Base-by-base conservation (phyloP, 495 filamentous ascomycete genomes). In the Penicillium desertorum region DNA sequence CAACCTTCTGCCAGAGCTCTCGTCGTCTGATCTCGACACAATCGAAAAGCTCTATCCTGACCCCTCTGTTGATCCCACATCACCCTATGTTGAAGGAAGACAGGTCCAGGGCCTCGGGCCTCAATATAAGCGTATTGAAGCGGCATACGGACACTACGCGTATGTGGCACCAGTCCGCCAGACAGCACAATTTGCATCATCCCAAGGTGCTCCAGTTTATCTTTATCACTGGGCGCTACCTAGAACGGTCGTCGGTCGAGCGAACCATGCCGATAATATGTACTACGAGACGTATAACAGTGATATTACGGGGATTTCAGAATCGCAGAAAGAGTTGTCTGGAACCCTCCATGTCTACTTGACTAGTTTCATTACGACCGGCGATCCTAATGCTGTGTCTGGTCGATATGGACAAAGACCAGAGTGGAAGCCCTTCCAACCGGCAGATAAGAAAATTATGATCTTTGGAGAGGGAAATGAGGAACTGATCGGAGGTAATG, bases 121-220 rank as follows among this genome's bases (percentile, higher is more conserved):
- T 4, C 83, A 88, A 62, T 87, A 78, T 62, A 77, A 76, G 39
- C 76, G 86, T 8, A 72, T 86, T 10, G 83, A 87, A 57, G 80
- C 83, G 27, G 82, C 81, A 0, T 88, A 88, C 54, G 79, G 73
- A 0, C 83, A 89, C 60, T 89, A 88, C 66, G 84, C 84, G 0
- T 88, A 88, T 52, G 81, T 86, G 39, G 84, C 82, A 30, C 85
- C 85, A 0, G 84, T 88, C 1, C 73, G 85, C 2, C 83, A 87
- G 59, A 83, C 84, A 3, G 83, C 81, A 4, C 69, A 80, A 29
- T 79, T 80, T 30, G 73, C 80, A 0, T 74, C 80, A 0, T 56
- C 61, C 0, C 63, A 72, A 29, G 70, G 69, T 0, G 53, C 62
- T 2, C 70, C 77, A 0, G 80, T 86, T 0, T 84, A 83, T 29